Evolutionary conservation across 345 rosid genomes (phyloP).

Genomic region (Brassica cretica): DNA sequence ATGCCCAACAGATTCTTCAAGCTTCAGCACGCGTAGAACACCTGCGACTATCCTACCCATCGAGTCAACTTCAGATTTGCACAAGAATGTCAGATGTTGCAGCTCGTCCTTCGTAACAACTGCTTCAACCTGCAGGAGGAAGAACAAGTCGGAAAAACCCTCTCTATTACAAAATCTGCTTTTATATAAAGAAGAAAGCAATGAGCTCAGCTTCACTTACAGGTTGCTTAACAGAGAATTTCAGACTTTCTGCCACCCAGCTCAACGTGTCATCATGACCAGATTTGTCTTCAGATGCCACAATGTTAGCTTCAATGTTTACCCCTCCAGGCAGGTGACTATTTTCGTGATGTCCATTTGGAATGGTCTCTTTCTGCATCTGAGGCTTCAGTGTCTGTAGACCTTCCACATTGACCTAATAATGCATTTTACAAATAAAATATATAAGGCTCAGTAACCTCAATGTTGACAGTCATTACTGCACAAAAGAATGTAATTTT

Average conservation of each 20-base stretch:
- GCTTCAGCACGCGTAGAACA: slow-evolving; percentile 75
- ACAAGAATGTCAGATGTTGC: slow-evolving; percentile 69
- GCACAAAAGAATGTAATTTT: slow-evolving; percentile 15
- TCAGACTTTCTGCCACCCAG: slow-evolving; percentile 83
- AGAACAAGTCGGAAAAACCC: neutral
- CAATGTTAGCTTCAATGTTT: slow-evolving; percentile 69
- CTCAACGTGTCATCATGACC: slow-evolving; percentile 53
- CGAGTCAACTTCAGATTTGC: slow-evolving; percentile 89
- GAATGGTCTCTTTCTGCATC: slow-evolving; percentile 42
- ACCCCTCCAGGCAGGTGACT: slow-evolving; percentile 61
- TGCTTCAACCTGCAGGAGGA: slow-evolving; percentile 69
- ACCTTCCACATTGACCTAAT: slow-evolving; percentile 81
- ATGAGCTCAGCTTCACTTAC: slow-evolving; percentile 49
- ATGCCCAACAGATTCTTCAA: slow-evolving; percentile 80
- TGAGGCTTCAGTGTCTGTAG: slow-evolving; percentile 83
- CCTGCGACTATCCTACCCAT: slow-evolving; percentile 95
- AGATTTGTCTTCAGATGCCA: slow-evolving; percentile 52
- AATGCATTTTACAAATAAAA: slow-evolving; percentile 23
- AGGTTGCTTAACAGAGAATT: slow-evolving; percentile 89
- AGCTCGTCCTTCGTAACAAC: slow-evolving; percentile 86
- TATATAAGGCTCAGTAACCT: neutral
- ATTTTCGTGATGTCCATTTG: slow-evolving; percentile 63
- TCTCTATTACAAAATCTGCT: neutral
- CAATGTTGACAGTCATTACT: slow-evolving; percentile 7
- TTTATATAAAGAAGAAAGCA: neutral